These are phyloP conservation scores for Pichia manshurica DNA, from an alignment of 805 yeast genomes.

Conservation along the genomic window DNA sequence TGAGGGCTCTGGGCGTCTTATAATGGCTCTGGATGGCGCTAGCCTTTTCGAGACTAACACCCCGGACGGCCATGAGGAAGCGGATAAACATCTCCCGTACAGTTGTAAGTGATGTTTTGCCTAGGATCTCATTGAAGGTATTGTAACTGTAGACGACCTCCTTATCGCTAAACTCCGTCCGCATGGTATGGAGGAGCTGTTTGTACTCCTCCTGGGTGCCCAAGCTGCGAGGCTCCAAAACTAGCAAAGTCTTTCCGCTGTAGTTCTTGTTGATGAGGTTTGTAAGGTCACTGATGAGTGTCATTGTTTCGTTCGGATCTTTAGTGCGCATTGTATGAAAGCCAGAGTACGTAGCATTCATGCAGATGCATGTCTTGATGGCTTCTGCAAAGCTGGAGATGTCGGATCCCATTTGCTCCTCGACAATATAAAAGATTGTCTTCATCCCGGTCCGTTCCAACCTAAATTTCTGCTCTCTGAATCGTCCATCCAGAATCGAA, in stretches of 20 bases:
- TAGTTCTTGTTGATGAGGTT: conserved; percentile 38
- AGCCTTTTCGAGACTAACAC: conserved; percentile 84
- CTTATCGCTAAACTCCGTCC: conserved; percentile 21
- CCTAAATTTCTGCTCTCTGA: conserved; percentile 79
- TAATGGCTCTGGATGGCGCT: conserved; percentile 62
- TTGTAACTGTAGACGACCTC: conserved; percentile 44
- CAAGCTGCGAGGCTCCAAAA: conserved; percentile 46
- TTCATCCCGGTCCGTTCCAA: conserved; percentile 61
- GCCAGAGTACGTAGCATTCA: conserved; percentile 56
- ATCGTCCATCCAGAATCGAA: conserved; percentile 85
- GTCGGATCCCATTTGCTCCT: conserved; percentile 54
- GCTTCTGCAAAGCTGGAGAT: conserved; percentile 51
- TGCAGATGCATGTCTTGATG: conserved; percentile 69
- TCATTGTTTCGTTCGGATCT: conserved; percentile 69
- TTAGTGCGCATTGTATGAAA: conserved; percentile 66
- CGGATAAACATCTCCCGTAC: conserved; percentile 69
- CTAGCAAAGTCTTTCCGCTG: conserved; percentile 36
- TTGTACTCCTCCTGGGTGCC: conserved; percentile 47
- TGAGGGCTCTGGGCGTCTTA: conserved; percentile 62
- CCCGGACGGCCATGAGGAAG: conserved; percentile 74
- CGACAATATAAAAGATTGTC: conserved; percentile 71
- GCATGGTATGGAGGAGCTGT: conserved; percentile 36
- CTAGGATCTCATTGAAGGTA: conserved; percentile 60
- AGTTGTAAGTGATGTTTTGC: conserved; percentile 65
- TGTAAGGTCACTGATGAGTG: conserved; percentile 48